Conservation (phyloP, 2,329 filamentous ascomycete species). For the Pestalotiopsis sp. region DNA sequence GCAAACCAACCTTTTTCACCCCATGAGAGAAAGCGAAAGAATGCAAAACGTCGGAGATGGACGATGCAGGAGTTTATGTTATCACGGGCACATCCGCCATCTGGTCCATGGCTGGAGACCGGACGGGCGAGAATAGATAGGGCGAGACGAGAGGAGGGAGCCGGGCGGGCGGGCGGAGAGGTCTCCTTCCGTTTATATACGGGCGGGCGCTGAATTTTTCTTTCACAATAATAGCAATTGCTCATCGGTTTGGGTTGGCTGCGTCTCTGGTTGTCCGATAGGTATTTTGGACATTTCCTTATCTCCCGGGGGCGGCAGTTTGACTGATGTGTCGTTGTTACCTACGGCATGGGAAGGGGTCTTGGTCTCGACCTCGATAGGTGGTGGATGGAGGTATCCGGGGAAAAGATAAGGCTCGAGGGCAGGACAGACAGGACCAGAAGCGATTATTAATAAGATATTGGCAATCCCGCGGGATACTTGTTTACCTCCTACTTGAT, state of each 20-base stretch:
- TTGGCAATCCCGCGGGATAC: constrained; percentile 11
- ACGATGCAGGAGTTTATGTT: neutral
- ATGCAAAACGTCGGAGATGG: neutral
- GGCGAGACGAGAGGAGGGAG: neutral
- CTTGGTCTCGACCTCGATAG: too few species aligned
- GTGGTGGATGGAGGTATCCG: neutral
- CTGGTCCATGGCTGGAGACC: too few species aligned
- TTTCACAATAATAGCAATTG: neutral
- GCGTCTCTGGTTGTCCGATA: neutral
- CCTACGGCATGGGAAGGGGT: neutral
- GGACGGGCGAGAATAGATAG: neutral
- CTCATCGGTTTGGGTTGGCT: neutral
- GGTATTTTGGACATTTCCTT: neutral
- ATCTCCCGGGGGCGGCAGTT: neutral
- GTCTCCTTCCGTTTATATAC: neutral
- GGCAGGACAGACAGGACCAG: constrained; percentile 19
- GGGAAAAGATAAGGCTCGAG: neutral
- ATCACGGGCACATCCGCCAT: neutral
- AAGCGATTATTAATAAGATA: constrained; percentile 25
- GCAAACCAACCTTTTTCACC: too few species aligned
- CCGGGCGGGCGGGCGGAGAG: neutral
- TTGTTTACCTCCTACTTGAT: neutral
- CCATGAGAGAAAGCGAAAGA: neutral
- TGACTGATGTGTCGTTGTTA: neutral
- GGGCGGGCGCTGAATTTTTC: neutral